phyloP scores from a whole-genome alignment of 2,329 filamentous ascomycete species.

The Didymella arachidicola region DNA sequence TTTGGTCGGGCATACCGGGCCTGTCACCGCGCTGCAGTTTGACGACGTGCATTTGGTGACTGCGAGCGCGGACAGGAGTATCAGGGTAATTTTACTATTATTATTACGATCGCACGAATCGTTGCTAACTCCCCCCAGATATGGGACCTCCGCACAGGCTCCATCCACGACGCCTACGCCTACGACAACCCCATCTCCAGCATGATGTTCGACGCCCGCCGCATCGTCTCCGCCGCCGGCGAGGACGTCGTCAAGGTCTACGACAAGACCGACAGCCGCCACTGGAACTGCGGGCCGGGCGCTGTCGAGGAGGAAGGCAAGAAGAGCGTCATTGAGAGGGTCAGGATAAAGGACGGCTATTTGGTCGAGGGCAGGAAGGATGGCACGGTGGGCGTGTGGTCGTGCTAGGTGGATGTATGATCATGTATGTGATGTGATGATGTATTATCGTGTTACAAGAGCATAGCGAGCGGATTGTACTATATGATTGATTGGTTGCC shows the following conservation, averaged over 20 bases:
- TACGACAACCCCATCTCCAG: conserved; percentile 91
- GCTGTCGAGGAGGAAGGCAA: conserved; percentile 71
- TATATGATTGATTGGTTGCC: not conserved
- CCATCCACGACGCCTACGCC: conserved; percentile 93
- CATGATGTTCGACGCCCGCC: conserved; percentile 95
- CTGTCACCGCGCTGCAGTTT: conserved; percentile 93
- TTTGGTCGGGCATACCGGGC: conserved; percentile 92
- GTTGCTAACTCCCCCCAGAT: conserved; percentile 68
- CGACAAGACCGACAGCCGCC: conserved; percentile 92
- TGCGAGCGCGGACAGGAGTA: conserved; percentile 88
- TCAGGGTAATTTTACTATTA: conserved; percentile 75
- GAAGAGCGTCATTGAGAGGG: conserved; percentile 71
- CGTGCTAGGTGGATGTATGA: conserved; percentile 36
- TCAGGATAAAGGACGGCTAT: conserved; percentile 93
- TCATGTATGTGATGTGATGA: not conserved
- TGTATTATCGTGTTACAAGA: conserved; percentile 21
- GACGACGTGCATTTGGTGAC: conserved; percentile 96
- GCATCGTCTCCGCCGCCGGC: conserved; percentile 88
- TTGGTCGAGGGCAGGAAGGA: conserved; percentile 88
- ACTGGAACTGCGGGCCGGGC: conserved; percentile 95
- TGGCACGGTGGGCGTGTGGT: conserved; percentile 89
- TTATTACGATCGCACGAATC: not conserved
- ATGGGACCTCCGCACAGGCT: conserved; percentile 96
- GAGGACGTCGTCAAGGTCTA: conserved; percentile 97
- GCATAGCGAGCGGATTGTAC: conserved; percentile 24